Base-by-base conservation (phyloP, 2,329 filamentous ascomycete genomes). In the Scedosporium boydii region DNA sequence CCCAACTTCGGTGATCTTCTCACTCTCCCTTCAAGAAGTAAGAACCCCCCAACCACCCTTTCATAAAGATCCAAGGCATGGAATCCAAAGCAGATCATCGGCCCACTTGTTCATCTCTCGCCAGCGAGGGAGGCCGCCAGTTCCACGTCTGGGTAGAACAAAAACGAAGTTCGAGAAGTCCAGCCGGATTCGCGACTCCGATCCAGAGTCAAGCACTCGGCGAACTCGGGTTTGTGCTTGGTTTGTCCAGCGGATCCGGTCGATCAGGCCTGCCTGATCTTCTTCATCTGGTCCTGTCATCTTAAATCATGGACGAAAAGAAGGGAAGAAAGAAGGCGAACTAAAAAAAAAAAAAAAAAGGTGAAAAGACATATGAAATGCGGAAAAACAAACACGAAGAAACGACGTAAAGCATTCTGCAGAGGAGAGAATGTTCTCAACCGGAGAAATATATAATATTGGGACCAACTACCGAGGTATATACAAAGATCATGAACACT, bases 391-490 rank as follows among this genome's bases (percentile, higher is more conserved):
- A 23, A 23, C 2, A 16, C 4, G 3, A 48, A 48, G 44, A 21
- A 48, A 6, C 44, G 21, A 6, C 23, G 5, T 23, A 2, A 27
- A 55, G 18, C 1, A 5, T 6, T 10, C 51, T 12, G 4, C 18
- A 10, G 6, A 23, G 6, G 51, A 23, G 12, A 55, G 29, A 0
- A 14, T 57, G 10, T 26, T 55, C 21, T 23, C 51, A 26, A 23
- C 51, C 21, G 27, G n/a, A 46, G 58, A 29, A 23, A 62, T 29
- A 57, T 14, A 55, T 61, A 21, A 55, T 61, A 21, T 60, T 59
- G 61, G 63, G 53, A 63, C 58, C n/a, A 18, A 41, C 29, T 41
- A 18, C 2, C 34, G 34, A 38, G 44, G n/a, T 48, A 48, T 48
- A 18, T 48, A 48, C 44, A 48, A 48, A 21, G 7, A 48, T 48